Evolutionary conservation across 352 stramenopile genomes (phyloP).

Genomic region (Phytophthora fragariae): DNA sequence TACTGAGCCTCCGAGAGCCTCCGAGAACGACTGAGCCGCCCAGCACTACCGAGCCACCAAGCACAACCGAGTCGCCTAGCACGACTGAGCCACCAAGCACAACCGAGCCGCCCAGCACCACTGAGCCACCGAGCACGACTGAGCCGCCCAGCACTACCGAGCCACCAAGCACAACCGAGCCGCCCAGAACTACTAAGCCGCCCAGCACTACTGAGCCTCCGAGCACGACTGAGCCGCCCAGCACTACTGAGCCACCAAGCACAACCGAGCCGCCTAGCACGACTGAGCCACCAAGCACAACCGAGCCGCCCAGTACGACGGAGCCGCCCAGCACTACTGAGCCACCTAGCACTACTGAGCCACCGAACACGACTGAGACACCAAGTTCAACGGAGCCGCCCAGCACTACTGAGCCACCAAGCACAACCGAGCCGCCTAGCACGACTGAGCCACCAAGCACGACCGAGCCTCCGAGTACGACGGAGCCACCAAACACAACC

Average conservation of each 20-base stretch:
- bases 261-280: neutral
- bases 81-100: neutral
- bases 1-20: no score
- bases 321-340: neutral
- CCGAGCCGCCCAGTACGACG: neutral
- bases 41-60: neutral
- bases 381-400: neutral
- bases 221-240: neutral
- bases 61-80: neutral
- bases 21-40: no score
- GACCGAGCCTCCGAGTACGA: no score
- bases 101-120: neutral
- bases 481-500: no score
- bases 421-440: no score
- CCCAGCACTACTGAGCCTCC: neutral
- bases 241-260: neutral
- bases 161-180: neutral
- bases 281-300: neutral
- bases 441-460: no score
- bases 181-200: neutral
- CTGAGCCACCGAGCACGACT: neutral
- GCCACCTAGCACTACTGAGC: neutral
- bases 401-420: neutral
- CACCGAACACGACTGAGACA: neutral
- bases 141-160: neutral